Base-by-base conservation (phyloP, 371 early-diverging fungal species). In the Mucor saturninus region DNA sequence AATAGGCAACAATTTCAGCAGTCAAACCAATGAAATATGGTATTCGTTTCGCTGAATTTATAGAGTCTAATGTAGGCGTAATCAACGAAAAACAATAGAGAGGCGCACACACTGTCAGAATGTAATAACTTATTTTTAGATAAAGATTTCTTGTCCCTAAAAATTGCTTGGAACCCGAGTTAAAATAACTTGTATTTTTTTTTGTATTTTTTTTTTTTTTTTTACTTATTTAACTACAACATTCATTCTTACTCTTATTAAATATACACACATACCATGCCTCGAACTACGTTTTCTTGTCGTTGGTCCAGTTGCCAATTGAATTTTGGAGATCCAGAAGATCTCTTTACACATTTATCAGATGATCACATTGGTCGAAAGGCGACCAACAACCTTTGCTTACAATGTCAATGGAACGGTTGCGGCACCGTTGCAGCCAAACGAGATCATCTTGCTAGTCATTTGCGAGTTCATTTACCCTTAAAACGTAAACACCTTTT, bases 381-480 rank as follows among this genome's bases (percentile, higher is more conserved):
- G 73, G 76, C 89, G n/a, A 89, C 90, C n/a, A 89, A 92, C 71
- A 96, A 94, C 73, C 80, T 96, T 30, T 93, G 93, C 61, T 86
- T 96, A 15, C 76, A 75, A 48, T 97, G 98, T 73, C 83, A 86
- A 42, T 97, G 97, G 97, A 89, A 89, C 53, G 83, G 76, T 56
- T 96, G 98, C 76, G 74, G 77, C 21, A 83, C 86, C 31, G 70
- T 73, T 43, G 86, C 91, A 35, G 82, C 84, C 43, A 97, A 96
- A 81, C 71, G 98, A 61, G 97, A 97, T 74, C 98, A 97, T 74
- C 88, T 96, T 38, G 94, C 94, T 11, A 92, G 92, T 32, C 97
- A 97, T 72, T 71, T 96, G 56, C 78, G 92, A 67, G 91, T 94
- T 37, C 97, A 96, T 69, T 83, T 97, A 35, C 89, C 94, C 5